Percentiles rank a stretch among this genome's conserved stretches.
Conservation (phyloP, 163 green algal genomes). For the Coccomyxa subellipsoidea region DNA sequence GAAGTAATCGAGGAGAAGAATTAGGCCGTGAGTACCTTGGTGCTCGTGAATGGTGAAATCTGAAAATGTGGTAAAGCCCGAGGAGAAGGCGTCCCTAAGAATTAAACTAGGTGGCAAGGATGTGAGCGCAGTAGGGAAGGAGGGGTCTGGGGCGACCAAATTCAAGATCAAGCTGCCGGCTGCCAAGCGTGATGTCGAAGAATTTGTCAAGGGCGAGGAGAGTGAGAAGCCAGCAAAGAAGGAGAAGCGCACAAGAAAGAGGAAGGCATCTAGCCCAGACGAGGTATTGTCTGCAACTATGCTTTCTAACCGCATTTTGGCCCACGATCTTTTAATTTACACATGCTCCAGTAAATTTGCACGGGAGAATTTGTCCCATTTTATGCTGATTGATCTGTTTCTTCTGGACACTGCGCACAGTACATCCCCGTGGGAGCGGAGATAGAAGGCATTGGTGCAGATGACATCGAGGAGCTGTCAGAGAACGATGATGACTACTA, state of each 20-base stretch:
- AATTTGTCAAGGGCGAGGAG: background rate
- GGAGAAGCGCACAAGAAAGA: background rate
- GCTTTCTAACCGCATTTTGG: background rate
- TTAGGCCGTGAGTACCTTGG: no score
- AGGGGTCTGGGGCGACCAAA: background rate
- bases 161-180: background rate
- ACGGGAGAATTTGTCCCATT: no score
- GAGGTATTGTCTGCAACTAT: background rate
- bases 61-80: background rate
- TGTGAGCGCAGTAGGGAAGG: background rate
- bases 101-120: background rate
- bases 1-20: no score
- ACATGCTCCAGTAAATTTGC: no score
- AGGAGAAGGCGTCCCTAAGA: background rate
- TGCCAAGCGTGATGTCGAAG: background rate
- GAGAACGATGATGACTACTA: constrained; percentile 34
- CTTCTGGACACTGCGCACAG: no score
- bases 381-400: no score
- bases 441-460: constrained; percentile 18
- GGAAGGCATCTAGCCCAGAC: constrained; percentile 1
- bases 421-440: constrained; percentile 22
- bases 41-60: background rate
- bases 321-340: background rate
- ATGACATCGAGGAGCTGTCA: constrained; percentile 41
- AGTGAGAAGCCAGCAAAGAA: background rate